Conservation (phyloP, 768 basidiomycete species). For the Phlegmacium glaucopus region DNA sequence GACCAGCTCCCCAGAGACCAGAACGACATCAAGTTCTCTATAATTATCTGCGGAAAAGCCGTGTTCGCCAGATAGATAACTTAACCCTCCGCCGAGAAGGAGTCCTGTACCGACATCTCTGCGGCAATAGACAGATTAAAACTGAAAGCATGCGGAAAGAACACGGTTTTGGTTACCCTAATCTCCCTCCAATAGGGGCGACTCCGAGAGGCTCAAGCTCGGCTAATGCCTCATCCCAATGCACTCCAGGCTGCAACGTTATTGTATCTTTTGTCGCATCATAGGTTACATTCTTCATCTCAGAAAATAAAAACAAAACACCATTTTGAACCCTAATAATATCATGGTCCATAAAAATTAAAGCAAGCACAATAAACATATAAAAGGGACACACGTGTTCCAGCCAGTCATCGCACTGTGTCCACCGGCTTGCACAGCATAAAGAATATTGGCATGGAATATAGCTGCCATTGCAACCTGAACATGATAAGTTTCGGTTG, state of each 20-base stretch:
- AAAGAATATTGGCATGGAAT: slow-evolving; percentile 28
- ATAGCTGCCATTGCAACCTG: slow-evolving; percentile 35
- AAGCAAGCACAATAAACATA: not conserved
- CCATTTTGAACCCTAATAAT: slow-evolving; percentile 32
- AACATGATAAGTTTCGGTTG: slow-evolving; percentile 28
- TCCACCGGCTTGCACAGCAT: slow-evolving; percentile 41
- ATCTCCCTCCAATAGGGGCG: slow-evolving; percentile 39
- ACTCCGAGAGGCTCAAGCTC: slow-evolving; percentile 35
- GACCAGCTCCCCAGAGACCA: slow-evolving; percentile 36
- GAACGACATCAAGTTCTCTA: slow-evolving; percentile 39
- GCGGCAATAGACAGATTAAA: not conserved
- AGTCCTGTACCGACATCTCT: slow-evolving; percentile 42
- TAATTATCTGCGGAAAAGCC: slow-evolving; percentile 39
- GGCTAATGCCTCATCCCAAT: slow-evolving; percentile 37
- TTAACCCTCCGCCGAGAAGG: slow-evolving; percentile 41
- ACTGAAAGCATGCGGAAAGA: not conserved
- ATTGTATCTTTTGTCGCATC: slow-evolving; percentile 32
- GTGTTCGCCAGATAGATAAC: slow-evolving; percentile 34
- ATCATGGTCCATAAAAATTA: slow-evolving; percentile 3
- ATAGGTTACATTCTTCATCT: slow-evolving; percentile 37
- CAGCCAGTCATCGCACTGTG: slow-evolving; percentile 41
- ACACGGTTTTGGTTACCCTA: slow-evolving; percentile 22
- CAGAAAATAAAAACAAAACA: slow-evolving; percentile 34
- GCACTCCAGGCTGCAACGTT: slow-evolving; percentile 39
- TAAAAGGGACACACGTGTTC: slow-evolving; percentile 33